Conservation (phyloP, 192 early-diverging fungal genomes). For the Coemansia sp. region DNA sequence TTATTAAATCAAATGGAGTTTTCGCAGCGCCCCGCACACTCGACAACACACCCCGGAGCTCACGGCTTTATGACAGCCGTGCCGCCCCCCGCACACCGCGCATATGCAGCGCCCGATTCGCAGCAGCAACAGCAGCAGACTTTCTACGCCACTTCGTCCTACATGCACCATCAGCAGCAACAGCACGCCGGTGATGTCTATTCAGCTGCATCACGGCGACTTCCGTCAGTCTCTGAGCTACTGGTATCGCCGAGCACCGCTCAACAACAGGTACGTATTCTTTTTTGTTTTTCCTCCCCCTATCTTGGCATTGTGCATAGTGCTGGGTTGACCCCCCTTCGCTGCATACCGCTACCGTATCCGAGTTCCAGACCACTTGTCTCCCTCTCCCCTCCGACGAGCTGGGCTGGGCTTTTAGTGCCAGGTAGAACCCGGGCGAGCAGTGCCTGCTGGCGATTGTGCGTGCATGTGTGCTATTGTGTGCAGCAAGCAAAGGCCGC, state of each 20-base stretch:
- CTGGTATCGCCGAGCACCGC: constrained; percentile 23
- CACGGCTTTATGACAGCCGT: constrained; percentile 28
- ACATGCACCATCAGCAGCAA: constrained; percentile 18
- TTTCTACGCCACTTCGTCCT: constrained; percentile 12
- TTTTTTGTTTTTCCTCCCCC: too few relatives aligned
- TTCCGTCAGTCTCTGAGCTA: constrained; percentile 50
- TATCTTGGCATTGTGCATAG: background rate
- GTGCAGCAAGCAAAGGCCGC: constrained; percentile 1
- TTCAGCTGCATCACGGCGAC: constrained; percentile 19
- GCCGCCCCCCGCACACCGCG: constrained; percentile 29
- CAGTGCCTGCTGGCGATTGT: background rate
- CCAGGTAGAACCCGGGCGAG: background rate
- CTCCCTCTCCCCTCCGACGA: background rate
- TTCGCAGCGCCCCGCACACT: constrained; percentile 49
- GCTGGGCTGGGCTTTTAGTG: background rate
- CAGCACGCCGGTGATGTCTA: constrained; percentile 13
- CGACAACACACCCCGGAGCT: constrained; percentile 15
- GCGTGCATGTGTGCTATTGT: background rate
- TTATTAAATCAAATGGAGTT: constrained; percentile 40
- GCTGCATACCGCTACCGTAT: background rate
- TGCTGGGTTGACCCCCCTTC: background rate
- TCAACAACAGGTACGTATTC: constrained; percentile 29
- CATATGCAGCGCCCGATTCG: constrained; percentile 17
- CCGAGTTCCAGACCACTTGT: constrained; percentile 1
- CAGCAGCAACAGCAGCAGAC: constrained; percentile 11